Conservation (phyloP, 352 stramenopile species). For the Phytophthora gonapodyides region DNA sequence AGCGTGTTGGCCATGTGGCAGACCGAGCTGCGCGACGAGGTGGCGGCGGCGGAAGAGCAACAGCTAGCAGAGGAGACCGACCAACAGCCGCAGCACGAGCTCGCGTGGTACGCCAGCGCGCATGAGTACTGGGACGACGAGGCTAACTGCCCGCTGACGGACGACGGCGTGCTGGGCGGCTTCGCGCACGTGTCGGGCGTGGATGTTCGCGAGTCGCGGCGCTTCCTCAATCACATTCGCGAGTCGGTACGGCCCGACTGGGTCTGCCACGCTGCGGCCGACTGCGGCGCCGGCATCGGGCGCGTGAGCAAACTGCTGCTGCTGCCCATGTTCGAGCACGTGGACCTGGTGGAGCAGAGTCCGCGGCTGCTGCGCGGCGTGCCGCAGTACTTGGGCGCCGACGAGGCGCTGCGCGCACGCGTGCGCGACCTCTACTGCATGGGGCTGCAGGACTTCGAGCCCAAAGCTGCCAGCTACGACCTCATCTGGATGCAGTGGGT, state of each 20-base stretch:
- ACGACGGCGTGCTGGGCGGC: slow-evolving; percentile 95
- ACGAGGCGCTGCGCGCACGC: slow-evolving; percentile 35
- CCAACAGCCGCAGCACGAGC: slow-evolving; percentile 15
- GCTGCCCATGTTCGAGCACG: slow-evolving; percentile 82
- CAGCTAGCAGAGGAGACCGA: too few species aligned
- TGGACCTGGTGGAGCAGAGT: slow-evolving; percentile 96
- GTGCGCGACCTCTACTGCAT: slow-evolving; percentile 89
- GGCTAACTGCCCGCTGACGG: slow-evolving; percentile 90
- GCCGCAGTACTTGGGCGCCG: slow-evolving; percentile 85
- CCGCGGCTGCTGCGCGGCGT: slow-evolving; percentile 88
- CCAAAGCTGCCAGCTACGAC: slow-evolving; percentile 81
- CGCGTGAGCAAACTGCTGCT: slow-evolving; percentile 95
- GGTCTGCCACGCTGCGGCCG: slow-evolving; percentile 51
- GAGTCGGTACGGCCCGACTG: slow-evolving; percentile 52
- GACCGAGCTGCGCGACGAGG: slow-evolving; percentile 47
- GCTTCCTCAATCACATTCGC: slow-evolving; percentile 54
- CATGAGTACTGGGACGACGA: slow-evolving; percentile 89
- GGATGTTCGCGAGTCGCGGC: slow-evolving; percentile 79
- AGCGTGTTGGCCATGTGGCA: slow-evolving; percentile 82
- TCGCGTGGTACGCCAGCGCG: slow-evolving; percentile 72
- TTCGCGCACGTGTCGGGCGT: slow-evolving; percentile 85
- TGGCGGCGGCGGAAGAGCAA: background rate
- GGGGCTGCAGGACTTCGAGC: slow-evolving; percentile 92
- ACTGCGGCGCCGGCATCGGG: slow-evolving; percentile 94
- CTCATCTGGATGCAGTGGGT: slow-evolving; percentile 98